Evolutionary conservation across 2,329 filamentous ascomycete species (phyloP).

Genomic region (Pestalotiopsis sp.): DNA sequence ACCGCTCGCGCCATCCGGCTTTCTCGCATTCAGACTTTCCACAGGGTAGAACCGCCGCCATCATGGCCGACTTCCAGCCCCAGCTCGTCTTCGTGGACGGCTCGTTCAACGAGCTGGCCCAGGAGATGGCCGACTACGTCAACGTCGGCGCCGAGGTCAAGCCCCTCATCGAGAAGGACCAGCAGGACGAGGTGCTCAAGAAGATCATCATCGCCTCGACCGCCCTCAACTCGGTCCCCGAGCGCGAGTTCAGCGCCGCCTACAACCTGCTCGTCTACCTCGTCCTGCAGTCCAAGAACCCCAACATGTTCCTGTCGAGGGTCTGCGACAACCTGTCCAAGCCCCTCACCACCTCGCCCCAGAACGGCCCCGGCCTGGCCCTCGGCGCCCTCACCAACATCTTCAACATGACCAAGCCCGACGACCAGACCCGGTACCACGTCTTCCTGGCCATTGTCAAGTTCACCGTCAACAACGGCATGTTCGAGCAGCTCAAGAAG

Average conservation of each 20-base stretch:
- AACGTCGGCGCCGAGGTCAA: constrained; percentile 79
- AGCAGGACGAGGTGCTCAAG: constrained; percentile 87
- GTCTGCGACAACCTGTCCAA: constrained; percentile 89
- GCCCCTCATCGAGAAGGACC: constrained; percentile 70
- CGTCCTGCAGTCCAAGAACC: constrained; percentile 81
- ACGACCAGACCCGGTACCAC: constrained; percentile 82
- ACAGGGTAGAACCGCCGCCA: background rate
- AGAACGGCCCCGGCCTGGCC: constrained; percentile 83
- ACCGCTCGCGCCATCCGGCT: background rate
- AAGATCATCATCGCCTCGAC: constrained; percentile 83
- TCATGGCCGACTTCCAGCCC: constrained; percentile 44
- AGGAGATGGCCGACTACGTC: constrained; percentile 94
- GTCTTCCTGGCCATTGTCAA: constrained; percentile 88
- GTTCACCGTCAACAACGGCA: constrained; percentile 73
- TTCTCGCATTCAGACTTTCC: background rate
- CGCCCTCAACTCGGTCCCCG: constrained; percentile 80
- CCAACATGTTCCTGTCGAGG: constrained; percentile 81
- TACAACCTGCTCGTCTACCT: constrained; percentile 98
- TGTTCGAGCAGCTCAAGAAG: constrained; percentile 82
- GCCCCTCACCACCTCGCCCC: constrained; percentile 82
- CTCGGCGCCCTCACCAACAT: constrained; percentile 91
- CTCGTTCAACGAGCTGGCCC: constrained; percentile 86
- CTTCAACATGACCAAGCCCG: constrained; percentile 86
- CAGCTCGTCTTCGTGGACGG: constrained; percentile 83
- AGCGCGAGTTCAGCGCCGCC: constrained; percentile 94